Percentiles rank a stretch among this genome's conserved stretches.
Evolutionary conservation across 2,329 filamentous ascomycete species (phyloP).

Genomic region (Incumbomyces delicatus): DNA sequence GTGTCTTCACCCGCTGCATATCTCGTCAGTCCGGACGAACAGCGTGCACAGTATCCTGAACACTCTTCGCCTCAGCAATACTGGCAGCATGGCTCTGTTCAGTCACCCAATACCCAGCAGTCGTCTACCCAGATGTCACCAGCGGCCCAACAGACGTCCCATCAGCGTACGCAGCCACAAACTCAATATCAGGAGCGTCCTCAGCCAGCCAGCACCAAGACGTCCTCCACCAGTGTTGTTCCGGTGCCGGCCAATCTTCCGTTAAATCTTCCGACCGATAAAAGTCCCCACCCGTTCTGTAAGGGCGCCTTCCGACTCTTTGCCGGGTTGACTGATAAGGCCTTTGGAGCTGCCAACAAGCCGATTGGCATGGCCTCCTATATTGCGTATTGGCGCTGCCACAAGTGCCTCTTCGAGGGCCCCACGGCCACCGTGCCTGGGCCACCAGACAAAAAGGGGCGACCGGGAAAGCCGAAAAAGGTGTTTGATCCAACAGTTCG

Average conservation of each 20-base stretch:
- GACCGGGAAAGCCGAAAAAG: conserved; percentile 13
- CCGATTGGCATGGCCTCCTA: conserved; percentile 15
- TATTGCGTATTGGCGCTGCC: conserved; percentile 28
- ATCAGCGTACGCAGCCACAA: no score
- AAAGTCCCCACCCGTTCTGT: conserved; percentile 34
- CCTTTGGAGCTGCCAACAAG: conserved; percentile 13
- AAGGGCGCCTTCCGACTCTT: conserved; percentile 17
- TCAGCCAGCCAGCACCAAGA: background rate
- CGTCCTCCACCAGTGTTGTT: conserved; percentile 2
- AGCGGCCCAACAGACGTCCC: no score
- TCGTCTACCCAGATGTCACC: no score
- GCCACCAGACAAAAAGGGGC: conserved; percentile 13
- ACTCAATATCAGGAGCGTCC: no score
- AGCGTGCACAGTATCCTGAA: no score
- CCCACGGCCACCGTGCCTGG: conserved; percentile 19
- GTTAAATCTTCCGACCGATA: conserved; percentile 25
- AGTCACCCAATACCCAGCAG: background rate
- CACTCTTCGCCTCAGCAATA: no score
- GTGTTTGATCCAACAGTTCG: conserved; percentile 25
- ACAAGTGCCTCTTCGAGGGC: conserved; percentile 36
- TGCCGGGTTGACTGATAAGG: conserved; percentile 17
- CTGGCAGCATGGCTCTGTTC: background rate
- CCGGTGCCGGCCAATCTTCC: conserved; percentile 1
- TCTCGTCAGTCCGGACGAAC: no score
- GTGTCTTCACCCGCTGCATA: no score